Base-by-base conservation (phyloP, 2,329 filamentous ascomycete species). In the Penicillium sp. region DNA sequence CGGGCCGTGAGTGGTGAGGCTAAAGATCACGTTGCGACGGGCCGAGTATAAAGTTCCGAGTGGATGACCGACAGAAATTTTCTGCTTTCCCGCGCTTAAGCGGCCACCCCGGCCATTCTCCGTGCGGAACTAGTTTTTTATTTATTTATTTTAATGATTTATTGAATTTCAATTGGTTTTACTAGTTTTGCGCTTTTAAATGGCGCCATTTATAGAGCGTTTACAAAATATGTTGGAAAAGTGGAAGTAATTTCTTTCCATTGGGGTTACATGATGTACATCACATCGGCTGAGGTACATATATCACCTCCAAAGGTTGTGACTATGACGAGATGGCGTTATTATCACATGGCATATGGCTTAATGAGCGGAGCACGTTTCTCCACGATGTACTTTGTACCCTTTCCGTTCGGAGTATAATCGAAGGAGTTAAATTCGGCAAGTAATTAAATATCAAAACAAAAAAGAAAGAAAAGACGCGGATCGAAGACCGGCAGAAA, bases 61-160 rank as follows among this genome's bases (percentile, higher is more conserved):
- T 54, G 42, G 36, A 44, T 38, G 54, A 42, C 35, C 29, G 59
- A 57, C 58, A 65, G 64, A 66, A 66, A 66, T 49, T 65, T 65
- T 65, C 64, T 66, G 57, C 61, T 39, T 45, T 49, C 51, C 55
- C 58, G 59, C 57, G 58, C 44, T 45, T 45, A 48, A 50, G 60
- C 57, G 58, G 60, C 44, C 42, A 33, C 45, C 45, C 38, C 23
- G 53, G 42, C 21, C 44, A 44, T 44, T 57, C 39, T 55, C 60
- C 54, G 49, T 17, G 44, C 25, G 19, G 19, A 38, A 39, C 21
- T 29, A 29, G 2, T 44, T 44, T 6, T 9, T 25, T 15, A n/a
- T n/a, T n/a, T n/a, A n/a, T n/a, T n/a, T n/a, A n/a, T 25, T 6
- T 15, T 35, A 6, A 33, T 33, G 6, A 31, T n/a, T 41, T 19